phyloP scores from a whole-genome alignment of 2,329 filamentous ascomycete species.

The Pseudopyrenochaeta lycopersici region DNA sequence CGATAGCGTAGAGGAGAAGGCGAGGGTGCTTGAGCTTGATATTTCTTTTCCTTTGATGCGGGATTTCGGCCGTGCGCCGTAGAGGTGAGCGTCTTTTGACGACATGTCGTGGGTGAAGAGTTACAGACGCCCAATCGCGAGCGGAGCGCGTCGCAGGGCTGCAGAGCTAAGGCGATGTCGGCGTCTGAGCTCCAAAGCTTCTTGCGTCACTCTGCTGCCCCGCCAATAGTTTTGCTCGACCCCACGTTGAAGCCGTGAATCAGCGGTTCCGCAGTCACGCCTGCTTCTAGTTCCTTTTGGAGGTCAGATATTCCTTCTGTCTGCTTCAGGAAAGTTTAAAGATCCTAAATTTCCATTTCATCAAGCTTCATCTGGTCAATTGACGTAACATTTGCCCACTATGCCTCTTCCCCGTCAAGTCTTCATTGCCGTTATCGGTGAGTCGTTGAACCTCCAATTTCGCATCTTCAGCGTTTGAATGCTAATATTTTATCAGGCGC shows the following conservation, averaged over 20 bases:
- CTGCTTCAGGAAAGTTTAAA: constrained; percentile 1
- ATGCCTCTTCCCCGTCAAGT: constrained; percentile 56
- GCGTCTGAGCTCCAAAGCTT: constrained; percentile 22
- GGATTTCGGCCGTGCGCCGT: constrained; percentile 75
- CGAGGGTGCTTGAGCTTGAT: constrained; percentile 74
- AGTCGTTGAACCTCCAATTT: constrained; percentile 5
- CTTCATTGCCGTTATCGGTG: constrained; percentile 59
- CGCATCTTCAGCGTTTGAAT: background rate
- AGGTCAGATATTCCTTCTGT: background rate
- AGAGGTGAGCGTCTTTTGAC: constrained; percentile 72
- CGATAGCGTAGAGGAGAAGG: constrained; percentile 88
- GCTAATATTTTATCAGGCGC: constrained; percentile 66
- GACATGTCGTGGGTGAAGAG: constrained; percentile 27
- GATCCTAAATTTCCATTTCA: constrained; percentile 2
- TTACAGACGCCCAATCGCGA: background rate
- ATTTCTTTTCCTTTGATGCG: constrained; percentile 67
- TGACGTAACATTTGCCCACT: constrained; percentile 19
- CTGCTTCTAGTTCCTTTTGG: background rate
- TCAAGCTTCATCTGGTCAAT: constrained; percentile 11
- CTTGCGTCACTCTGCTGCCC: constrained; percentile 26
- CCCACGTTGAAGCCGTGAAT: constrained; percentile 21
- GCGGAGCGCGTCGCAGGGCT: constrained; percentile 13
- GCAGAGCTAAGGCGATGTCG: constrained; percentile 35
- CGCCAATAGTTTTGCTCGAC: constrained; percentile 27
- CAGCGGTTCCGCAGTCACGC: constrained; percentile 14